These are phyloP conservation scores for Astragalus membranaceus DNA, from an alignment of 306 rosid species.

Conservation along the genomic window DNA sequence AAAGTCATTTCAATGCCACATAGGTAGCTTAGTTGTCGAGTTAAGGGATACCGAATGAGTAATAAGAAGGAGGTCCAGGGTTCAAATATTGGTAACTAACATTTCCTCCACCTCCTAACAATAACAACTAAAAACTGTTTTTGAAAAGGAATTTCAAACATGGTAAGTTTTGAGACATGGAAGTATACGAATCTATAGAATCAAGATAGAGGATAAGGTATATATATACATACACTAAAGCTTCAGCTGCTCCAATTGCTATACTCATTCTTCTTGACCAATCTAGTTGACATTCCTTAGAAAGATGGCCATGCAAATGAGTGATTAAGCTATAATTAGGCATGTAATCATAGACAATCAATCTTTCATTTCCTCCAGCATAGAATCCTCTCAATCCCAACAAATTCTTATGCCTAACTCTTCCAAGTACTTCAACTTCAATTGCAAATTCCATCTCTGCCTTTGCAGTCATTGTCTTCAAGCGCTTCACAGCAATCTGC, in stretches of 20 bases:
- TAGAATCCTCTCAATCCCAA: constrained; percentile 71
- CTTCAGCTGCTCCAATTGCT: constrained; percentile 74
- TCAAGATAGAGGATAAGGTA: neutral
- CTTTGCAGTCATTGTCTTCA: constrained; percentile 66
- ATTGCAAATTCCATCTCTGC: constrained; percentile 89
- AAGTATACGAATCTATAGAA: neutral
- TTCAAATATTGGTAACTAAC: too few relatives aligned
- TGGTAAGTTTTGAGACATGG: too few relatives aligned
- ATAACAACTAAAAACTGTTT: too few relatives aligned
- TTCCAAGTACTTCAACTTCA: constrained; percentile 76
- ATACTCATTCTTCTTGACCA: constrained; percentile 62
- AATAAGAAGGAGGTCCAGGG: too few relatives aligned
- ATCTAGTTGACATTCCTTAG: constrained; percentile 49
- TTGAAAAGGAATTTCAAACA: too few relatives aligned
- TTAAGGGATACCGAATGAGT: too few relatives aligned
- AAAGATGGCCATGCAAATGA: constrained; percentile 68
- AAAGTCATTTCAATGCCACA: neutral
- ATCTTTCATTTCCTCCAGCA: constrained; percentile 74
- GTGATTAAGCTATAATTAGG: constrained; percentile 71
- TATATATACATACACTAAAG: constrained; percentile 63
- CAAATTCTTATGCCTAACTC: constrained; percentile 74
- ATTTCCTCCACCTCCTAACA: too few relatives aligned
- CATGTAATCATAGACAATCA: constrained; percentile 78
- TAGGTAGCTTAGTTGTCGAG: too few relatives aligned
- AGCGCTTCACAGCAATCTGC: constrained; percentile 77